phyloP scores from a whole-genome alignment of 2,329 filamentous ascomycete genomes.

The Colletotrichum eremochloae region DNA sequence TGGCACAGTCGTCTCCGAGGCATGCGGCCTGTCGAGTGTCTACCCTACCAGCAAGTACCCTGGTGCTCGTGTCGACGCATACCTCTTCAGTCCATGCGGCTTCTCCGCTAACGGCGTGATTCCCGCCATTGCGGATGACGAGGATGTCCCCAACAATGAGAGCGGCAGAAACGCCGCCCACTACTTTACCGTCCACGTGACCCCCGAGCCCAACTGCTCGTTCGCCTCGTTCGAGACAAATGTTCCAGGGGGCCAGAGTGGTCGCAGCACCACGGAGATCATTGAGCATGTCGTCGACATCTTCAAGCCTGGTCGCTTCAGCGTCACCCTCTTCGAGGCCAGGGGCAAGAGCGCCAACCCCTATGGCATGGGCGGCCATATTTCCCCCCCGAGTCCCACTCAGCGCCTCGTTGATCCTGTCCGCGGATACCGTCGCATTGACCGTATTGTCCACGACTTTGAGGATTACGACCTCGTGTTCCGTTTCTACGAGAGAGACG shows the following conservation, averaged over 20 bases:
- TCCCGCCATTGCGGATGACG: slow-evolving; percentile 76
- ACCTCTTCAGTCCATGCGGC: slow-evolving; percentile 95
- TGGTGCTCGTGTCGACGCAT: slow-evolving; percentile 93
- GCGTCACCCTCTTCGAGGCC: slow-evolving; percentile 94
- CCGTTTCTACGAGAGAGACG: slow-evolving; percentile 93
- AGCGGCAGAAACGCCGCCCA: slow-evolving; percentile 71
- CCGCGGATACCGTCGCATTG: slow-evolving; percentile 87
- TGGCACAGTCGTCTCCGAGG: slow-evolving; percentile 91
- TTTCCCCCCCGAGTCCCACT: slow-evolving; percentile 52
- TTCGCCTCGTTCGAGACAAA: slow-evolving; percentile 99
- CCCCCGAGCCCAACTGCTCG: slow-evolving; percentile 95
- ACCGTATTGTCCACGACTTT: slow-evolving; percentile 96
- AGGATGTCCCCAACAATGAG: slow-evolving; percentile 49
- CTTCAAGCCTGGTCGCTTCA: slow-evolving; percentile 98
- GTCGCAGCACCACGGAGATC: slow-evolving; percentile 89
- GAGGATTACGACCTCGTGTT: slow-evolving; percentile 98
- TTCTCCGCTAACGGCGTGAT: slow-evolving; percentile 98
- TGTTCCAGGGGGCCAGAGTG: slow-evolving; percentile 88
- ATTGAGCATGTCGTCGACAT: slow-evolving; percentile 95
- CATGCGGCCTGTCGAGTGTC: slow-evolving; percentile 88
- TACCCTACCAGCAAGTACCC: slow-evolving; percentile 91
- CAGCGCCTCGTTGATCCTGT: slow-evolving; percentile 80
- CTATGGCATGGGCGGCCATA: slow-evolving; percentile 58
- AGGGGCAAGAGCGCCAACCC: slow-evolving; percentile 69
- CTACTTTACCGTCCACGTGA: slow-evolving; percentile 99